phyloP scores from a whole-genome alignment of 257 asterid species.

The Leptodermis oblonga region DNA sequence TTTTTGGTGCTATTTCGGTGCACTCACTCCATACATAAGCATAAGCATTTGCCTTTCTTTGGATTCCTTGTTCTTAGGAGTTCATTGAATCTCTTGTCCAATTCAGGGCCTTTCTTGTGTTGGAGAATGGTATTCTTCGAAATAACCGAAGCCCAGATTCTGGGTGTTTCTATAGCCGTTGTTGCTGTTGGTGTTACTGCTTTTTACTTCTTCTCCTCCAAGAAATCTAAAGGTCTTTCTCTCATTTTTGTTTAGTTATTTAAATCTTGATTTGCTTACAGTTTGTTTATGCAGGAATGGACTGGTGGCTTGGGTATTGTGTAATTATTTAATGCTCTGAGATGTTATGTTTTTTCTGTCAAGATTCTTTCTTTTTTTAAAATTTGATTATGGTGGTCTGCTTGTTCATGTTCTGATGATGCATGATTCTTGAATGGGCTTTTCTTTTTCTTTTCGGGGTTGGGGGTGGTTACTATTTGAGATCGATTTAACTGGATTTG shows the following conservation, averaged over 20 bases:
- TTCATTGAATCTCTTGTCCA: not conserved
- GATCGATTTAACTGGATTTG: not conserved
- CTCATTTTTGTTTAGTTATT: not conserved
- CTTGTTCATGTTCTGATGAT: not conserved
- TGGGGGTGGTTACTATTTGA: not conserved
- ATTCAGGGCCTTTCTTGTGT: constrained; percentile 20
- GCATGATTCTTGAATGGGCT: not conserved
- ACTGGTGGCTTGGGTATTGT: not conserved
- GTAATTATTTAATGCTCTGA: not conserved
- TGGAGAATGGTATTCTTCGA: constrained; percentile 65
- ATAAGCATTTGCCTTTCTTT: not conserved
- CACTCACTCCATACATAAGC: not conserved
- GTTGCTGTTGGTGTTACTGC: constrained; percentile 59
- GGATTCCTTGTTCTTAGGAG: not conserved
- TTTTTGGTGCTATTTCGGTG: not conserved
- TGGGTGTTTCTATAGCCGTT: constrained; percentile 54
- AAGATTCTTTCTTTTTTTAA: constrained; percentile 1
- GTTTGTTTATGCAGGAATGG: not conserved
- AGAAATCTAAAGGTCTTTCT: constrained; percentile 66
- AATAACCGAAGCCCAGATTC: constrained; percentile 61
- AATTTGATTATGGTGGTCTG: not conserved
- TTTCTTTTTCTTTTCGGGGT: not conserved
- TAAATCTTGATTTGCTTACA: not conserved
- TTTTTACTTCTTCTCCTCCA: constrained; percentile 53
- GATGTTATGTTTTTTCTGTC: not conserved